These are phyloP conservation scores for Hanseniaspora occidentalis DNA, from an alignment of 805 yeast genomes.

Conservation along the genomic window DNA sequence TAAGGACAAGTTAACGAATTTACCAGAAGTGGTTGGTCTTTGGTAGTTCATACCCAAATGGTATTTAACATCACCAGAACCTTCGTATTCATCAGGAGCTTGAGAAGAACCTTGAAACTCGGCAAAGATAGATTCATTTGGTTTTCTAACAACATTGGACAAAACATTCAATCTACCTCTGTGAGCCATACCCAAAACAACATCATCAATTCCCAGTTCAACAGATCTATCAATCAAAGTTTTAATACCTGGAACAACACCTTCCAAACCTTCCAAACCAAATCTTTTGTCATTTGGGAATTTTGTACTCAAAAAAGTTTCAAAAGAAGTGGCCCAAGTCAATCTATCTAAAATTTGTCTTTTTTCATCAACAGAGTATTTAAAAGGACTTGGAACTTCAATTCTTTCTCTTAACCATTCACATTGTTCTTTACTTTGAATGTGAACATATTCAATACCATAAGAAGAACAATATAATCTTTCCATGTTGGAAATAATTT, in stretches of 20 bases:
- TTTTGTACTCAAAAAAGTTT: slow-evolving; percentile 82
- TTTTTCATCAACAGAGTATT: slow-evolving; percentile 78
- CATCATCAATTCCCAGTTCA: slow-evolving; percentile 85
- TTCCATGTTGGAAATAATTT: slow-evolving; percentile 70
- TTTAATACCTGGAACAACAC: slow-evolving; percentile 94
- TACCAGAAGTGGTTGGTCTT: slow-evolving; percentile 98
- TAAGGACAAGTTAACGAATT: slow-evolving; percentile 83
- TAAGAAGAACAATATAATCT: slow-evolving; percentile 74
- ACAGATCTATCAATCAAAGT: slow-evolving; percentile 89
- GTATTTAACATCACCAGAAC: slow-evolving; percentile 98
- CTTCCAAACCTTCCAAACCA: slow-evolving; percentile 97
- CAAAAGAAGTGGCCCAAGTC: slow-evolving; percentile 94
- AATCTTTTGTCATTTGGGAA: slow-evolving; percentile 98
- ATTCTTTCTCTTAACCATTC: slow-evolving; percentile 97
- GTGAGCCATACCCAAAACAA: slow-evolving; percentile 98
- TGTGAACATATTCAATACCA: slow-evolving; percentile 94
- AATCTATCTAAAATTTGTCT: slow-evolving; percentile 92
- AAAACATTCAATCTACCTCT: slow-evolving; percentile 97
- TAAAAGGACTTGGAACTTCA: slow-evolving; percentile 81
- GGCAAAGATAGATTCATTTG: slow-evolving; percentile 93
- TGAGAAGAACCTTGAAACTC: slow-evolving; percentile 82
- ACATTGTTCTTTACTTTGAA: slow-evolving; percentile 88
- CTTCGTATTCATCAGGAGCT: slow-evolving; percentile 64
- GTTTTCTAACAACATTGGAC: slow-evolving; percentile 96
- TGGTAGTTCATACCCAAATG: slow-evolving; percentile 98